Evolutionary conservation across 768 basidiomycete genomes (phyloP), one percentile per base, ranked within the genome.

Genomic region (Boletus subparvulus): DNA sequence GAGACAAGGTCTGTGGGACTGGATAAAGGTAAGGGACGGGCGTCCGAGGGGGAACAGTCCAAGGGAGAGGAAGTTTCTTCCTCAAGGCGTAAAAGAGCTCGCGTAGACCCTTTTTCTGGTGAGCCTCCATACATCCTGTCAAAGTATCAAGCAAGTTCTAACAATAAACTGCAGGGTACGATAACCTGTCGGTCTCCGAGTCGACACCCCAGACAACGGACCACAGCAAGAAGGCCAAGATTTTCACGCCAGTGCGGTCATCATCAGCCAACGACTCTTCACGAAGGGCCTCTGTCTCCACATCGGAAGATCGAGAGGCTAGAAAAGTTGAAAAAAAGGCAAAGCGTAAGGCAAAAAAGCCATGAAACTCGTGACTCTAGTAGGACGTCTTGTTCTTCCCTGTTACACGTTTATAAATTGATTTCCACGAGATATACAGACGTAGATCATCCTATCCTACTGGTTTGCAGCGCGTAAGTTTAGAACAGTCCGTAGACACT

Each of bases 31-130:
- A 77, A 77, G 46, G 68, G 65, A 11, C 77, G 78, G 54, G 74
- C 73, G 12, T 72, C 70, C 48, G 70, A 63, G 13, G 68, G 47
- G 6, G 63, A 58, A 52, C 54, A 57, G 36, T 49, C 51, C 33
- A 40, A 33, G n/a, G 56, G 10, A 11, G 65, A 57, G 24, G 33
- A 61, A 17, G 50, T 47, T 35, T 40, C 58, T 30, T 66, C 64
- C 10, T 50, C 59, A 8, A 83, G 81, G 67, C 79, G 82, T 32
- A 78, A 80, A 67, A 77, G 85, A 61, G 77, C 79, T 30, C 72
- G 69, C 0, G 65, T 87, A 30, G 88, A 90, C 70, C 84, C 85
- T 6, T 90, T 90, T 61, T 80, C 84, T 55, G 87, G 89, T 85
- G 63, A 58, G 56, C 26, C 32, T 24, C 16, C 9, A 16, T 36